A percentile compares a stretch with the other conserved stretches of the same genome.
phyloP scores from a whole-genome alignment of 495 filamentous ascomycete genomes.

The Neurospora sp. region DNA sequence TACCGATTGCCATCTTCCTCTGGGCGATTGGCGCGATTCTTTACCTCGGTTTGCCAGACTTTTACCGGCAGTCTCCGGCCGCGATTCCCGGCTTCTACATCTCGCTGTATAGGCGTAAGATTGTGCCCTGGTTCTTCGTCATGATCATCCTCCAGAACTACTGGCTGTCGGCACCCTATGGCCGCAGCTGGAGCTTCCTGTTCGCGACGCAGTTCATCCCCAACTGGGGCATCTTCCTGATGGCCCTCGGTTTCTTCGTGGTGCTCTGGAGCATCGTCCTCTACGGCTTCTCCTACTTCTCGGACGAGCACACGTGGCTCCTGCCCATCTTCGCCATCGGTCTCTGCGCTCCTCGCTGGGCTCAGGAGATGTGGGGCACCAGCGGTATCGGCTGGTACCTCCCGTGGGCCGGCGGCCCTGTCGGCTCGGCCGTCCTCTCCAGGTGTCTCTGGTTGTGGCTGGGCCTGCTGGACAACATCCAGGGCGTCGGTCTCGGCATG shows the following conservation, averaged over 20 bases:
- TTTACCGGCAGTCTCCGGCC: slow-evolving; percentile 58
- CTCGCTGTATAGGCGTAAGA: slow-evolving; percentile 46
- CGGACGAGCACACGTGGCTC: slow-evolving; percentile 51
- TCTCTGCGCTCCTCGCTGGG: slow-evolving; percentile 53
- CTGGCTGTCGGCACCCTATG: slow-evolving; percentile 51
- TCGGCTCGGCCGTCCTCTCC: slow-evolving; percentile 41
- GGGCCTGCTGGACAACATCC: slow-evolving; percentile 51
- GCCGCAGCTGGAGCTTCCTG: slow-evolving; percentile 54
- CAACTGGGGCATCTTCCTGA: slow-evolving; percentile 40
- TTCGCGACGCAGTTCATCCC: slow-evolving; percentile 43
- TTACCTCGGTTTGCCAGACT: slow-evolving; percentile 49
- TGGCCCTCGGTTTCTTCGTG: slow-evolving; percentile 51
- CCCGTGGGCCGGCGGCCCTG: slow-evolving; percentile 45
- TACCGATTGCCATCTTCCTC: slow-evolving; percentile 42
- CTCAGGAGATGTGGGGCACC: slow-evolving; percentile 54
- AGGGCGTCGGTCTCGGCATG: slow-evolving; percentile 55
- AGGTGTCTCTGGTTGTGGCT: slow-evolving; percentile 56
- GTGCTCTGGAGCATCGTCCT: slow-evolving; percentile 44
- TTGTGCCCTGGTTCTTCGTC: slow-evolving; percentile 53
- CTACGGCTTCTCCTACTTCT: slow-evolving; percentile 36
- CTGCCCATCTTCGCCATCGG: slow-evolving; percentile 58
- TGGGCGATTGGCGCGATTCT: slow-evolving; percentile 43
- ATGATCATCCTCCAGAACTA: slow-evolving; percentile 57
- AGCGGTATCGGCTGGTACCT: slow-evolving; percentile 48
- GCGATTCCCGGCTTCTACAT: slow-evolving; percentile 53